Evolutionary conservation across 495 filamentous ascomycete genomes (phyloP), one percentile per base, ranked within the genome.

Genomic region (Hypoxylon rickii): DNA sequence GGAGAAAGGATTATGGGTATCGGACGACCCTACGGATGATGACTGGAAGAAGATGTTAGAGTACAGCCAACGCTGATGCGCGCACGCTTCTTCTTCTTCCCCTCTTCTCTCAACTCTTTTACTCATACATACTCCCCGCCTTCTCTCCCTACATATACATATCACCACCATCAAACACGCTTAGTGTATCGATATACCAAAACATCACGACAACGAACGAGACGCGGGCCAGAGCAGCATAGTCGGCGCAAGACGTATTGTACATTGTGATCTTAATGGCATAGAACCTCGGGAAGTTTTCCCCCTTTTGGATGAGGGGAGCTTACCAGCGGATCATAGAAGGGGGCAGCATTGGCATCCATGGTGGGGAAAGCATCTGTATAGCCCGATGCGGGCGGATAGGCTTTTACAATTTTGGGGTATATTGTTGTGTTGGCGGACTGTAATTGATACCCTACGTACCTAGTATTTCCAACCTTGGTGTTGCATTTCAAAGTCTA

Each of bases 1-100:
- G 61, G 90, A 96, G 76, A 92, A 89, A 56, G 92, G 92, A 0
- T 79, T 86, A 1, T 94, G 89, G 89, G 61, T 87, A 51, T 76
- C 74, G 13, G 77, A 80, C 50, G 77, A 80, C 57, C 76, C 76
- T 7, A 79, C 71, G 12, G 73, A 78, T 46, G 75, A 78, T 37
- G 67, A 80, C 26, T 57, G 73, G 40, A 63, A 74, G 55, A 60
- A 64, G 50, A 79, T 79, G 76, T 64, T 71, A 18, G 65, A 72
- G 59, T 58, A 68, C 42, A 62, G 51, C 50, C 61, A 62, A 34
- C 61, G 60, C 13, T 58, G 29, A 55, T 21, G 2, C 17, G 10
- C n/a, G n/a, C n/a, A n/a, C n/a, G n/a, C n/a, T n/a, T n/a, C n/a
- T n/a, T n/a, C n/a, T n/a, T n/a, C n/a, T n/a, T n/a, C n/a, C n/a